These are phyloP conservation scores for Citrus mangshanensis DNA, from an alignment of 345 rosid species.

Conservation along the genomic window DNA sequence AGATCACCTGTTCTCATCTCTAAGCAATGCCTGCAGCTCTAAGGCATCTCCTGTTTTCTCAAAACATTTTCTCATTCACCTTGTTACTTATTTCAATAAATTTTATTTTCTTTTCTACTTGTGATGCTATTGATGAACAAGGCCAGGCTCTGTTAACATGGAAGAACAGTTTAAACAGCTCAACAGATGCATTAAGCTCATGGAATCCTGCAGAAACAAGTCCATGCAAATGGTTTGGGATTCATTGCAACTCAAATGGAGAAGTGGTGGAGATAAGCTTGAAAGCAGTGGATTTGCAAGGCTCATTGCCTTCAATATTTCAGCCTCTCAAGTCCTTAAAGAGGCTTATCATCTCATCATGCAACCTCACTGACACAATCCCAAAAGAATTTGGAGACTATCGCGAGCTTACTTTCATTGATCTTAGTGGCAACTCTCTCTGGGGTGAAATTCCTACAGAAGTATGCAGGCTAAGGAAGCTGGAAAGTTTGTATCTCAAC, in stretches of 20 bases:
- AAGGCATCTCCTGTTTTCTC: constrained; percentile 40
- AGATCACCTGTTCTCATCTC: constrained; percentile 37
- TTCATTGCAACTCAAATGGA: constrained; percentile 61
- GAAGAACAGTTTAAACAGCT: constrained; percentile 62
- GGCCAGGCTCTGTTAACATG: constrained; percentile 74
- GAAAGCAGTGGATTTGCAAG: constrained; percentile 59
- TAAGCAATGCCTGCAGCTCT: constrained; percentile 60
- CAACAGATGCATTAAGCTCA: constrained; percentile 43
- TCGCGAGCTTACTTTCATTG: constrained; percentile 45
- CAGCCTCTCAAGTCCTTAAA: constrained; percentile 53
- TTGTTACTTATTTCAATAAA: constrained; percentile 34
- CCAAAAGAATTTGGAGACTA: constrained; percentile 70
- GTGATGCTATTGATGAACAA: constrained; percentile 63
- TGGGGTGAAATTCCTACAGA: constrained; percentile 73
- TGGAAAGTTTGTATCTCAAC: constrained; percentile 56
- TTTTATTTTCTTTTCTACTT: constrained; percentile 40
- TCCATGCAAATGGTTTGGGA: constrained; percentile 82
- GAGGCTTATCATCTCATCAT: constrained; percentile 54
- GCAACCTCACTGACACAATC: constrained; percentile 71
- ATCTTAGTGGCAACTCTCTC: constrained; percentile 72
- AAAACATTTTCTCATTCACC: constrained; percentile 37
- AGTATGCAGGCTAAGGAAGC: constrained; percentile 57
- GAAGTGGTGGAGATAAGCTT: constrained; percentile 54
- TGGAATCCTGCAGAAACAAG: constrained; percentile 54
- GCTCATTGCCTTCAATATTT: constrained; percentile 58